Conservation (phyloP, 2,329 filamentous ascomycete genomes). For the Pseudogymnoascus sp. region DNA sequence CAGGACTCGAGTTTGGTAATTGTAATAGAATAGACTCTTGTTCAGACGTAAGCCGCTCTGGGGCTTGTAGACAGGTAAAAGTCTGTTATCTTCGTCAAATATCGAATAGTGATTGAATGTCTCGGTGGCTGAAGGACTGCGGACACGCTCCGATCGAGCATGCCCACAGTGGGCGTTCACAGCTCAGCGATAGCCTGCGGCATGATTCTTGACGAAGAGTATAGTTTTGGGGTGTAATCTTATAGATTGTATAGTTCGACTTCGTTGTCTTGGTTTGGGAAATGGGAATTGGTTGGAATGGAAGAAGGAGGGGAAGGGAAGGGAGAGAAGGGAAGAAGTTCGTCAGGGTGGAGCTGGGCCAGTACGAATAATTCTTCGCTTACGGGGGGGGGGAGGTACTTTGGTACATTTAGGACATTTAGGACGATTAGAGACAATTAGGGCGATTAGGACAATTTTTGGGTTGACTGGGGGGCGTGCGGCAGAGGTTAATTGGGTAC, state of each 20-base stretch:
- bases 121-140: slow-evolving; percentile 84
- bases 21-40: background rate
- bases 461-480: background rate
- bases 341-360: slow-evolving; percentile 14
- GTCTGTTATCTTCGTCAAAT: slow-evolving; percentile 62
- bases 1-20: slow-evolving; percentile 19
- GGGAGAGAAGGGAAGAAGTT: slow-evolving; percentile 21
- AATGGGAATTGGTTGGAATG: slow-evolving; percentile 18
- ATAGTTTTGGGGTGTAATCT: slow-evolving; percentile 19
- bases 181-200: slow-evolving; percentile 79
- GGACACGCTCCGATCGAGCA: slow-evolving; percentile 46
- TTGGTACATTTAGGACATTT: background rate
- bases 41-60: slow-evolving; percentile 9
- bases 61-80: slow-evolving; percentile 30
- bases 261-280: slow-evolving; percentile 52
- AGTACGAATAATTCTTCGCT: slow-evolving; percentile 3
- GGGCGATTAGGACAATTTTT: background rate
- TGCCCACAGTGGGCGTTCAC: slow-evolving; percentile 81
- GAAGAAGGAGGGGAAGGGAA: slow-evolving; percentile 16
- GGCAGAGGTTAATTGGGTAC: slow-evolving; percentile 2
- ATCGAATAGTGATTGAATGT: slow-evolving; percentile 54
- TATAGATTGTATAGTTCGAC: slow-evolving; percentile 42
- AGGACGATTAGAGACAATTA: background rate
- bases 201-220: slow-evolving; percentile 66
- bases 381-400: background rate